phyloP scores from a whole-genome alignment of 371 early-diverging fungal species.

The Mucor lusitanicus region DNA sequence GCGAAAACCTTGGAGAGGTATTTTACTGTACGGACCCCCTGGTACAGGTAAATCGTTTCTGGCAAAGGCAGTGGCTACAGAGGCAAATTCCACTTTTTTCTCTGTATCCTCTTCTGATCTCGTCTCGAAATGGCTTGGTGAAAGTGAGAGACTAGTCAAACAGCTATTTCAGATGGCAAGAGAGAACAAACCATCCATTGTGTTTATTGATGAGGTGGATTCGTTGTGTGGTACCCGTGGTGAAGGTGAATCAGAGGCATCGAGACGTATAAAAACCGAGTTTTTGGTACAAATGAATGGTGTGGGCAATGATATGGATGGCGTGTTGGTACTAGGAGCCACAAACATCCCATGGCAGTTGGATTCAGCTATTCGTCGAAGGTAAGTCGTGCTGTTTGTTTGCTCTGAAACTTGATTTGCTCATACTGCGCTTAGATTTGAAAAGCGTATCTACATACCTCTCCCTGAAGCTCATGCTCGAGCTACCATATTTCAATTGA shows the following conservation, averaged over 20 bases:
- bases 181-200: slow-evolving; percentile 90
- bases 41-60: slow-evolving; percentile 98
- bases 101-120: slow-evolving; percentile 94
- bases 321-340: slow-evolving; percentile 93
- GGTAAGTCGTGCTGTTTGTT: slow-evolving; percentile 46
- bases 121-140: slow-evolving; percentile 98
- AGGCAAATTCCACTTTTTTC: slow-evolving; percentile 94
- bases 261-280: slow-evolving; percentile 89
- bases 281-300: slow-evolving; percentile 99
- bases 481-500: slow-evolving; percentile 86
- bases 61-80: slow-evolving; percentile 97
- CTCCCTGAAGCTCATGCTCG: slow-evolving; percentile 89
- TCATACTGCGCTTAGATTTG: slow-evolving; percentile 65
- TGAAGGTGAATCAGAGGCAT: slow-evolving; percentile 96
- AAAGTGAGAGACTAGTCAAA: slow-evolving; percentile 92
- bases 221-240: slow-evolving; percentile 94
- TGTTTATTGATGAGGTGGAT: slow-evolving; percentile 98
- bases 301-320: slow-evolving; percentile 92
- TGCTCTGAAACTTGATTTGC: background rate
- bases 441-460: slow-evolving; percentile 96
- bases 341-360: slow-evolving; percentile 97
- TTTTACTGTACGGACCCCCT: slow-evolving; percentile 98
- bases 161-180: slow-evolving; percentile 94
- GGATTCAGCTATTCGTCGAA: slow-evolving; percentile 90
- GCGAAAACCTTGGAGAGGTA: slow-evolving; percentile 97